These are phyloP conservation scores for Ustilago crameri DNA, from an alignment of 1,284 basidiomycete genomes.

Conservation along the genomic window DNA sequence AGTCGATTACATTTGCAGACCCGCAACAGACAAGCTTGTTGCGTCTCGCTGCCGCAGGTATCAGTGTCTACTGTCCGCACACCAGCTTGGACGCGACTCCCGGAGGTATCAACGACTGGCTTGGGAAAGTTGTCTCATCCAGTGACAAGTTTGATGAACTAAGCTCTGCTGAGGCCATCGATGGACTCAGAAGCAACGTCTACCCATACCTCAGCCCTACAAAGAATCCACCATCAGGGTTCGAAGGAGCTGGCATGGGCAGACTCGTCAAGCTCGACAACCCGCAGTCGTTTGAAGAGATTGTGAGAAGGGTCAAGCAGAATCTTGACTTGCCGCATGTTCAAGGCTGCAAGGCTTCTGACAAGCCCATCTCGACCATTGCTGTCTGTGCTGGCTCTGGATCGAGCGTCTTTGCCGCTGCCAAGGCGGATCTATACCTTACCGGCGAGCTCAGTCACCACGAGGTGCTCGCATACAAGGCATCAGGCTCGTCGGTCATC, in stretches of 20 bases:
- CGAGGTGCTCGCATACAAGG: conserved; percentile 62
- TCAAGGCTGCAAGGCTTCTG: conserved; percentile 36
- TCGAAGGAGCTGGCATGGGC: conserved; percentile 47
- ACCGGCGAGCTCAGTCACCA: conserved; percentile 66
- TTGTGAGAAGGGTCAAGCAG: conserved; percentile 46
- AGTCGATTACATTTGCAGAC: conserved; percentile 80
- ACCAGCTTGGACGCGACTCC: conserved; percentile 83
- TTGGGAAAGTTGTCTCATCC: conserved; percentile 45
- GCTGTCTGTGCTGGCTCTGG: conserved; percentile 66
- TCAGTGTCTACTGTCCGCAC: conserved; percentile 88
- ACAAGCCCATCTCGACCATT: conserved; percentile 43
- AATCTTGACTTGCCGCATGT: conserved; percentile 36
- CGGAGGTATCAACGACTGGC: conserved; percentile 79
- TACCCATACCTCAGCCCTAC: conserved; percentile 15
- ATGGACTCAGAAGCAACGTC: conserved; percentile 1
- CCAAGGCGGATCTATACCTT: conserved; percentile 58
- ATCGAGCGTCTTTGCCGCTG: conserved; percentile 48
- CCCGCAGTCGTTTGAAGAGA: conserved; percentile 28
- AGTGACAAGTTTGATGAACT: conserved; percentile 23
- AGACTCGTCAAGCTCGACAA: conserved; percentile 31
- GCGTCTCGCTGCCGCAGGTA: conserved; percentile 80
- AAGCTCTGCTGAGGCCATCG: conserved; percentile 3
- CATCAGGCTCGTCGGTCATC: conserved; percentile 61
- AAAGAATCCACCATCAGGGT: conserved; percentile 23
- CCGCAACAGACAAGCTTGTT: conserved; percentile 84